Evolutionary conservation across 306 rosid species (phyloP).

Genomic region (Corylus americana): DNA sequence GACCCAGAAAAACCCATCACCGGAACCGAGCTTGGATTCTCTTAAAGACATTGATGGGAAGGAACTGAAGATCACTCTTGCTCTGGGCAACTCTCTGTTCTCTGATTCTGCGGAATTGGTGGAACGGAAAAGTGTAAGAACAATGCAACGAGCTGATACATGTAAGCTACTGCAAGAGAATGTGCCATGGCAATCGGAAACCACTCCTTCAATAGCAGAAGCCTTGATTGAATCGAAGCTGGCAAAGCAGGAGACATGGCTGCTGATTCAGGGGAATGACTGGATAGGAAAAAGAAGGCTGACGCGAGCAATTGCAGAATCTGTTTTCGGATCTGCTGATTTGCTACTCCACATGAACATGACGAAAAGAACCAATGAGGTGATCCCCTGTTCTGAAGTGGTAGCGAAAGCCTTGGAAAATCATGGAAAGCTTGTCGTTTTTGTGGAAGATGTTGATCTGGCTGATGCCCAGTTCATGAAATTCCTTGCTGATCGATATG

Average conservation of each 20-base stretch:
- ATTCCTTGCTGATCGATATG: slow-evolving; percentile 57
- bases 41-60: slow-evolving; percentile 55
- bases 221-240: slow-evolving; percentile 57
- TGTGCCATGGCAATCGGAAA: slow-evolving; percentile 94
- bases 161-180: slow-evolving; percentile 74
- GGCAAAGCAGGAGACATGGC: slow-evolving; percentile 56
- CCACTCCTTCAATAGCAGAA: slow-evolving; percentile 66
- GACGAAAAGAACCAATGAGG: slow-evolving; percentile 39
- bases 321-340: slow-evolving; percentile 65
- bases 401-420: slow-evolving; percentile 51
- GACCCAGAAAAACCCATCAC: slow-evolving; percentile 32
- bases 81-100: slow-evolving; percentile 69
- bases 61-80: slow-evolving; percentile 78
- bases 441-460: slow-evolving; percentile 64
- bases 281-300: slow-evolving; percentile 67
- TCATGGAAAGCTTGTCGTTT: slow-evolving; percentile 58
- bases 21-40: slow-evolving; percentile 55
- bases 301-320: slow-evolving; percentile 73
- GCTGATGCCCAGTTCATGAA: slow-evolving; percentile 70
- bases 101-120: slow-evolving; percentile 44
- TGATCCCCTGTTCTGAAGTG: slow-evolving; percentile 35
- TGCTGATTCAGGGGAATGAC: slow-evolving; percentile 77
- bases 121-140: slow-evolving; percentile 45
- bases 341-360: slow-evolving; percentile 51
- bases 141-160: slow-evolving; percentile 51